Evolutionary conservation across 2,329 filamentous ascomycete genomes (phyloP).

Genomic region (Pleomassaria siparia): DNA sequence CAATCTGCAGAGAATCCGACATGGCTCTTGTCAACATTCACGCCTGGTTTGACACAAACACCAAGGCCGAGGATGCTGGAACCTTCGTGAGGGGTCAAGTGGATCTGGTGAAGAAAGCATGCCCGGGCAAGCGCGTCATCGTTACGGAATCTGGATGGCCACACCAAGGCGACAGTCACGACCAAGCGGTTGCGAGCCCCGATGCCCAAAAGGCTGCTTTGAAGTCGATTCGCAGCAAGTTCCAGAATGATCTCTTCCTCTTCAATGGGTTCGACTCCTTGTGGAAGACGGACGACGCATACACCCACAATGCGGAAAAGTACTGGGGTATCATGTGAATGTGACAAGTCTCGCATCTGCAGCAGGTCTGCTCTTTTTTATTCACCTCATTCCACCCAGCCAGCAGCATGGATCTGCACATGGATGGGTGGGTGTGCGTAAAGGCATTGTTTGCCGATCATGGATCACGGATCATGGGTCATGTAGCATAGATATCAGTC

Average conservation of each 20-base stretch:
- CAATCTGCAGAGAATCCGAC: slow-evolving; percentile 72
- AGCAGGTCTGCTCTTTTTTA: slow-evolving; percentile 12
- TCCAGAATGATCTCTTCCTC: slow-evolving; percentile 64
- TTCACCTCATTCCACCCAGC: slow-evolving; percentile 15
- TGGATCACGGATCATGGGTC: slow-evolving; percentile 25
- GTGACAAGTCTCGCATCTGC: not conserved
- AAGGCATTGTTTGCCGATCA: slow-evolving; percentile 29
- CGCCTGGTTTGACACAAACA: slow-evolving; percentile 75
- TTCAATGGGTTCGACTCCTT: slow-evolving; percentile 79
- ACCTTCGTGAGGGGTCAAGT: slow-evolving; percentile 64
- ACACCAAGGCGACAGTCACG: slow-evolving; percentile 65
- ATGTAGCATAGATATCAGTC: slow-evolving; percentile 36
- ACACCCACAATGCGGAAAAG: slow-evolving; percentile 71
- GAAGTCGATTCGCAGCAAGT: slow-evolving; percentile 62
- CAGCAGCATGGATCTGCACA: slow-evolving; percentile 17
- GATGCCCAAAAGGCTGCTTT: slow-evolving; percentile 69
- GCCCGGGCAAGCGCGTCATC: slow-evolving; percentile 62
- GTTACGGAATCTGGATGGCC: slow-evolving; percentile 89
- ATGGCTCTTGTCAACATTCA: slow-evolving; percentile 82
- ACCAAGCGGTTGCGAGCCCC: slow-evolving; percentile 66
- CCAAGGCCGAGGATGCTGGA: slow-evolving; percentile 63
- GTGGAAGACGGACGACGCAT: slow-evolving; percentile 70
- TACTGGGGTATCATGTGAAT: slow-evolving; percentile 64
- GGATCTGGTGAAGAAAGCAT: slow-evolving; percentile 50
- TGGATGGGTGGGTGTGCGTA: slow-evolving; percentile 10